Percentiles rank a stretch among this genome's conserved stretches.
Conservation (phyloP, 768 basidiomycete species). For the Suillus discolor region DNA sequence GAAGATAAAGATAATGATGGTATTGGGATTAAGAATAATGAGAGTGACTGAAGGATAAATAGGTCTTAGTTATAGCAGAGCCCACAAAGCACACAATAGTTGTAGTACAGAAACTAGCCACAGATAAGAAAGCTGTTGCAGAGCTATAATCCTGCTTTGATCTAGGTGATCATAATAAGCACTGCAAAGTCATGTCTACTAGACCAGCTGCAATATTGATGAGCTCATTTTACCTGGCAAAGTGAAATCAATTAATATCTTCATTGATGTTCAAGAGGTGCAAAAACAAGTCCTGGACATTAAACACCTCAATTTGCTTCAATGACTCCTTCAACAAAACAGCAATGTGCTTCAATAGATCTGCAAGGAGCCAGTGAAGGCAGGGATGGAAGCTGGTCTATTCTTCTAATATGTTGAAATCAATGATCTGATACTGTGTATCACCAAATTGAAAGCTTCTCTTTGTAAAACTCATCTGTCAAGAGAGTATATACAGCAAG, state of each 20-base stretch:
- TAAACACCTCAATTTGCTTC: conserved; percentile 54
- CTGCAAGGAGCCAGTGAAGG: conserved; percentile 87
- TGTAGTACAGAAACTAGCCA: conserved; percentile 92
- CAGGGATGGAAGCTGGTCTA: conserved; percentile 95
- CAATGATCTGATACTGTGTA: too few relatives aligned
- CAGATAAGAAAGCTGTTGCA: conserved; percentile 96
- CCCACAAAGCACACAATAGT: conserved; percentile 97
- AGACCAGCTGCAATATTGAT: background rate
- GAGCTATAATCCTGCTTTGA: conserved; percentile 94
- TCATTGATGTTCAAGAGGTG: conserved; percentile 66
- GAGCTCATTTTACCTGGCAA: conserved; percentile 66
- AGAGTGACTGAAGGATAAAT: conserved; percentile 86
- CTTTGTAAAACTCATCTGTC: too few relatives aligned
- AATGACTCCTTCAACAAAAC: too few relatives aligned
- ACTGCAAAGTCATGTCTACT: conserved; percentile 44
- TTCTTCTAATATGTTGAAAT: conserved; percentile 80
- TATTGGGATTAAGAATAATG: conserved; percentile 74
- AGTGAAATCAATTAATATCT: conserved; percentile 81
- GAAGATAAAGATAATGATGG: conserved; percentile 81
- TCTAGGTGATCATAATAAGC: conserved; percentile 90
- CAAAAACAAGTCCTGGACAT: conserved; percentile 62
- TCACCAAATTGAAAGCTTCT: too few relatives aligned
- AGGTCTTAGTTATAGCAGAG: conserved; percentile 96
- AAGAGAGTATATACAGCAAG: too few relatives aligned
- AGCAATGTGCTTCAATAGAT: conserved; percentile 68